Evolutionary conservation across 306 rosid species (phyloP).

Genomic region (Medicago arabica): DNA sequence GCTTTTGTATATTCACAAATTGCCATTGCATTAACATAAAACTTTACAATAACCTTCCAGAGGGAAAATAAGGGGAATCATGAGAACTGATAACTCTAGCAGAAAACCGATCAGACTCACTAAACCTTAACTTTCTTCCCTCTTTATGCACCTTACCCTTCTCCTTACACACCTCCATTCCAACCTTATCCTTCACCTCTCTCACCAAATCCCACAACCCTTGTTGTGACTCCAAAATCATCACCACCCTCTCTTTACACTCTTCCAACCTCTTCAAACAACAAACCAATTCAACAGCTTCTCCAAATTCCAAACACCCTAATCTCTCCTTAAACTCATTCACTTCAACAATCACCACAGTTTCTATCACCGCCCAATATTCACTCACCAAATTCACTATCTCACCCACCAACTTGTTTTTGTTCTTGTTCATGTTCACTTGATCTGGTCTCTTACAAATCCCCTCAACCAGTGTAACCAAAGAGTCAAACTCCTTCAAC

Average conservation of each 20-base stretch:
- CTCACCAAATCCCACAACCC: conserved; percentile 60
- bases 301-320: conserved; percentile 62
- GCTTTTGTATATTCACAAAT: not conserved
- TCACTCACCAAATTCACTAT: conserved; percentile 51
- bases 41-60: conserved; percentile 51
- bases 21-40: not conserved
- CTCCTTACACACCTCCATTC: conserved; percentile 36
- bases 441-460: conserved; percentile 56
- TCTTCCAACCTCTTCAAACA: conserved; percentile 68
- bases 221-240: not conserved
- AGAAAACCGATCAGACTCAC: conserved; percentile 66
- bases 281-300: conserved; percentile 69
- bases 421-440: not conserved
- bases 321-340: conserved; percentile 65
- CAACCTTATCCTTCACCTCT: conserved; percentile 51
- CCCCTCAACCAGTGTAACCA: conserved; percentile 57
- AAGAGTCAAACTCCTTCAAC: conserved; percentile 58
- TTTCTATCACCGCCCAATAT: conserved; percentile 49
- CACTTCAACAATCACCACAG: conserved; percentile 50
- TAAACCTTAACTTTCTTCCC: conserved; percentile 7
- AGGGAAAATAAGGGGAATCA: conserved; percentile 54
- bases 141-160: conserved; percentile 32
- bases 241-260: conserved; percentile 48
- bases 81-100: conserved; percentile 31
- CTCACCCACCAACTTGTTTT: conserved; percentile 56